Evolutionary conservation across 108 stramenopile species (phyloP).

Genomic region (Mayamaea pseudoterrestris): DNA sequence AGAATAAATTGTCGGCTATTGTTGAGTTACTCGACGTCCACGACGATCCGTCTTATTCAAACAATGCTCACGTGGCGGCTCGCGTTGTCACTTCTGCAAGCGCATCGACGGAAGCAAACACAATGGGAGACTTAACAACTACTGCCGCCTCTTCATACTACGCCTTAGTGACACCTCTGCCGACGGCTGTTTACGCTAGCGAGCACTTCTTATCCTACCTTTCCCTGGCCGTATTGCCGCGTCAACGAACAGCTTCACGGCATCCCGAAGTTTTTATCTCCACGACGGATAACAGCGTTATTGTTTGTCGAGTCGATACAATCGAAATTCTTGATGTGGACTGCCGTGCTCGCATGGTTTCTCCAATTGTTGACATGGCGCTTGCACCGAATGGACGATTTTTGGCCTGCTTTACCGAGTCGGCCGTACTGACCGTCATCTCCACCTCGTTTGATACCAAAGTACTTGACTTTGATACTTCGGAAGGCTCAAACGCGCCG

Average conservation of each 20-base stretch:
- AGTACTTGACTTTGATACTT: slow-evolving; percentile 86
- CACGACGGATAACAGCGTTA: slow-evolving; percentile 69
- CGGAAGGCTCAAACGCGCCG: slow-evolving; percentile 52
- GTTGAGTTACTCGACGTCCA: slow-evolving; percentile 75
- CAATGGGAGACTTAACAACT: not conserved
- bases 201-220: slow-evolving; percentile 31
- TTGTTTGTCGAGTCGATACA: slow-evolving; percentile 40
- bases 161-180: slow-evolving; percentile 53
- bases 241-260: slow-evolving; percentile 44
- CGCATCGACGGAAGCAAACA: not conserved
- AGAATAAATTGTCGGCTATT: slow-evolving; percentile 46
- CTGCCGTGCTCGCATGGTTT: slow-evolving; percentile 54
- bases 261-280: slow-evolving; percentile 73
- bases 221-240: slow-evolving; percentile 55
- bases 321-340: slow-evolving; percentile 60
- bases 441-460: slow-evolving; percentile 84
- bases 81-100: slow-evolving; percentile 10
- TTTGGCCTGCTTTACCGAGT: slow-evolving; percentile 84
- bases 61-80: slow-evolving; percentile 35
- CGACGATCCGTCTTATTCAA: slow-evolving; percentile 52
- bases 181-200: slow-evolving; percentile 23
- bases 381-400: slow-evolving; percentile 93
- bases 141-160: slow-evolving; percentile 7
- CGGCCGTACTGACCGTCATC: slow-evolving; percentile 83
- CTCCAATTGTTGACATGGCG: slow-evolving; percentile 77